These are phyloP conservation scores for Candida schatavii DNA, from an alignment of 805 yeast genomes.

Conservation along the genomic window DNA sequence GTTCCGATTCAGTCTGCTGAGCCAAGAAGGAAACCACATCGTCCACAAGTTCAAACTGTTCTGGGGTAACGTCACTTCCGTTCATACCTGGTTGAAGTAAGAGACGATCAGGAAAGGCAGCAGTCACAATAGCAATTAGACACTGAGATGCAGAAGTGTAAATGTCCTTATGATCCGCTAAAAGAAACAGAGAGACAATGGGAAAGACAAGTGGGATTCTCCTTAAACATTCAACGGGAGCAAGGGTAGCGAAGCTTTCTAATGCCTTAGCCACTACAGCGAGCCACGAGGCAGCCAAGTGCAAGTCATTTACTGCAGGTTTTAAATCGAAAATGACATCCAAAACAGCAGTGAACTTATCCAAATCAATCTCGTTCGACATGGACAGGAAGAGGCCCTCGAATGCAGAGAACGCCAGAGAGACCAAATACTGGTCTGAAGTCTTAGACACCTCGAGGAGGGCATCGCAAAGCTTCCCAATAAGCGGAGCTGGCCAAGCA, in stretches of 20 bases:
- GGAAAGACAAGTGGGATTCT: conserved; percentile 50
- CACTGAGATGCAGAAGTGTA: conserved; percentile 82
- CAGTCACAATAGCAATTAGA: conserved; percentile 70
- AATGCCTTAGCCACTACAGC: conserved; percentile 88
- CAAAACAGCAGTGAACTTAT: conserved; percentile 60
- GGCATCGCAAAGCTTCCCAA: conserved; percentile 72
- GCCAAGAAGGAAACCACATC: conserved; percentile 51
- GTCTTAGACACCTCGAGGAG: conserved; percentile 75
- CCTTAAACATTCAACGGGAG: conserved; percentile 45
- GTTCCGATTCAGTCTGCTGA: conserved; percentile 49
- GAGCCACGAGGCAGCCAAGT: conserved; percentile 90
- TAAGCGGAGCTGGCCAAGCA: conserved; percentile 75
- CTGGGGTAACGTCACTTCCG: conserved; percentile 44
- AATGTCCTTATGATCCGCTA: conserved; percentile 63
- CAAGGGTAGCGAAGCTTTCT: conserved; percentile 33
- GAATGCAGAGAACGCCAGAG: conserved; percentile 79
- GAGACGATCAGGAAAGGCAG: conserved; percentile 59
- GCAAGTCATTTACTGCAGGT: conserved; percentile 80
- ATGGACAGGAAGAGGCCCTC: conserved; percentile 73
- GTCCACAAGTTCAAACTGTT: conserved; percentile 55
- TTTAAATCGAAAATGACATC: conserved; percentile 73
- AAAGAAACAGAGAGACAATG: conserved; percentile 60
- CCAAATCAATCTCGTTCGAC: conserved; percentile 57
- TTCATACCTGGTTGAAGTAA: conserved; percentile 49
- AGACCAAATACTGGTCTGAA: conserved; percentile 80